These are phyloP conservation scores for Circinella minor DNA, from an alignment of 371 early-diverging fungal genomes.

Conservation along the genomic window DNA sequence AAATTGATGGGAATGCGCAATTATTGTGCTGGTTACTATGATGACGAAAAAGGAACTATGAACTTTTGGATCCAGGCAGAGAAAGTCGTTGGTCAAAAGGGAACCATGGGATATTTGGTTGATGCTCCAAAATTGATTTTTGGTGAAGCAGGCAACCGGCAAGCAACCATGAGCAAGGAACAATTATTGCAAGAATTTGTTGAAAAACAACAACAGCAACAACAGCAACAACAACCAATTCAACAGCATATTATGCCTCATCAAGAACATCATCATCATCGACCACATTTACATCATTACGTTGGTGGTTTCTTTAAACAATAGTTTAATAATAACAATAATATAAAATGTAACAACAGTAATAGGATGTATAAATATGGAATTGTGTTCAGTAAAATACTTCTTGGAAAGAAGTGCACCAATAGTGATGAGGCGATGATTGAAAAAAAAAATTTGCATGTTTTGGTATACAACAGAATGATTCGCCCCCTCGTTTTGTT, in stretches of 20 bases:
- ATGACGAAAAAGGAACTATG: slow-evolving; percentile 33
- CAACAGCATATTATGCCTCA: slow-evolving; percentile 1
- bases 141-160: slow-evolving; percentile 26
- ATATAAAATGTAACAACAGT: too few species aligned
- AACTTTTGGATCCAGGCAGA: slow-evolving; percentile 47
- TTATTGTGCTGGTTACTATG: slow-evolving; percentile 42
- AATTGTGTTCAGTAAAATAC: too few species aligned
- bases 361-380: too few species aligned
- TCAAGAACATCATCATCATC: not conserved
- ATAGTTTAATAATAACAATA: not conserved
- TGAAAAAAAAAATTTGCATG: not conserved
- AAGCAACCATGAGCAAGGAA: not conserved
- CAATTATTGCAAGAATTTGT: slow-evolving; percentile 9
- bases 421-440: not conserved
- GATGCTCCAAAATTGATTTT: slow-evolving; percentile 43
- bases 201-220: slow-evolving; percentile 1
- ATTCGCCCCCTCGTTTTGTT: too few species aligned
- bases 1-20: slow-evolving; percentile 33
- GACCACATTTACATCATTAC: not conserved
- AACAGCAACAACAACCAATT: not conserved
- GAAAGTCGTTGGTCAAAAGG: slow-evolving; percentile 32
- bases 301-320: slow-evolving; percentile 6
- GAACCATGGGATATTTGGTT: slow-evolving; percentile 40
- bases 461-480: too few species aligned
- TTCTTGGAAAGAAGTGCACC: not conserved